phyloP scores from a whole-genome alignment of 2,329 filamentous ascomycete genomes.

The Trichoderma polysporum region DNA sequence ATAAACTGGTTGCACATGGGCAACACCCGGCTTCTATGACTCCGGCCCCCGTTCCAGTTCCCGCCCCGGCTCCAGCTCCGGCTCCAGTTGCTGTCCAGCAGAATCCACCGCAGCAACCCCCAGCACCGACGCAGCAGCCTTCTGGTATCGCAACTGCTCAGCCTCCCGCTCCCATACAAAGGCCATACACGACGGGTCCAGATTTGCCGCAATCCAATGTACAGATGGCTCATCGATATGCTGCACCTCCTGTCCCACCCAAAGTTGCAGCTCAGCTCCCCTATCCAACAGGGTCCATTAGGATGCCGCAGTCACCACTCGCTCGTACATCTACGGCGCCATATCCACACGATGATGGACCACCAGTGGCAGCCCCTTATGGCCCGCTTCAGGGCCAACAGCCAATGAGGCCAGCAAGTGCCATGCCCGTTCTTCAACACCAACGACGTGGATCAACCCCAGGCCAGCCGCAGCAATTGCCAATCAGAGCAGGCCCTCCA shows the following conservation, averaged over 20 bases:
- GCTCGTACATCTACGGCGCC: constrained; percentile 7
- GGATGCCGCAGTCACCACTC: background rate
- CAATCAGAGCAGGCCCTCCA: background rate
- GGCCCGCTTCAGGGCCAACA: constrained; percentile 14
- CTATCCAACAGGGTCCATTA: constrained; percentile 1
- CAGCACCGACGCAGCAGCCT: background rate
- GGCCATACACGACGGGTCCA: background rate
- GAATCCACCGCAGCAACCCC: background rate
- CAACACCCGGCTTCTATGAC: constrained; percentile 20
- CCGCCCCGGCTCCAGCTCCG: background rate
- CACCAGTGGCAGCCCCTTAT: background rate
- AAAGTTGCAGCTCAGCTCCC: background rate
- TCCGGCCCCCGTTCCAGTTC: background rate
- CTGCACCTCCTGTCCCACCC: background rate
- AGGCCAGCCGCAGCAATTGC: constrained; percentile 10
- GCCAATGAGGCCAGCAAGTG: constrained; percentile 18
- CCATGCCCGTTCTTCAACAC: constrained; percentile 18
- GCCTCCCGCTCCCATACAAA: constrained; percentile 1
- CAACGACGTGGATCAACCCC: background rate
- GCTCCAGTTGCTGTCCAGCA: background rate
- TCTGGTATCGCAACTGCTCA: background rate
- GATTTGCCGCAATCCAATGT: background rate
- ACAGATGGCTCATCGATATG: background rate
- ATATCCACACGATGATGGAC: constrained; percentile 18
- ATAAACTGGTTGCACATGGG: constrained; percentile 3